phyloP scores from a whole-genome alignment of 73 alveolate species.

The Paramecium tetraurelia region DNA sequence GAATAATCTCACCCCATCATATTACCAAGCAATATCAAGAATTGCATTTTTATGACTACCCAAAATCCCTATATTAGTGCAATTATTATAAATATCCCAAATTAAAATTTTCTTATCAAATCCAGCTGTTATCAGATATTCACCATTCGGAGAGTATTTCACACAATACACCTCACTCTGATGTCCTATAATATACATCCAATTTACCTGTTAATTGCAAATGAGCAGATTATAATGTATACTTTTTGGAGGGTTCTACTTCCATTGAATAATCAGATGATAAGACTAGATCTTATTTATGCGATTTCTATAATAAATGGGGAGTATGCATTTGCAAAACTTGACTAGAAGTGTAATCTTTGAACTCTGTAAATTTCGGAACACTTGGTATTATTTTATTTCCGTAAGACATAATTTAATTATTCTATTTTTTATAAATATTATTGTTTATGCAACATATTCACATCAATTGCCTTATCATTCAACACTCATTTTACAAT shows the following conservation, averaged over 20 bases:
- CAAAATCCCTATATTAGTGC: constrained; percentile 69
- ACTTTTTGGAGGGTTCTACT: constrained; percentile 27
- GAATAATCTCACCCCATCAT: constrained; percentile 65
- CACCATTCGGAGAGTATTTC: constrained; percentile 78
- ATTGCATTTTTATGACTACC: constrained; percentile 79
- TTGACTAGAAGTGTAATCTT: constrained; percentile 1
- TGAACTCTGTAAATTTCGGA: constrained; percentile 20
- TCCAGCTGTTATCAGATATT: constrained; percentile 78
- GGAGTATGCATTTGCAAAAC: constrained; percentile 32
- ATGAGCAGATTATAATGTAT: constrained; percentile 11
- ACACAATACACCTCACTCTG: constrained; percentile 74
- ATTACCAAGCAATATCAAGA: constrained; percentile 72
- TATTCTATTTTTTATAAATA: neutral
- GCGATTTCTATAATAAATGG: neutral
- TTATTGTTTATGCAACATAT: neutral
- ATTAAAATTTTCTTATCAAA: constrained; percentile 72
- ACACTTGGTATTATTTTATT: constrained; percentile 29
- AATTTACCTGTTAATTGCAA: neutral
- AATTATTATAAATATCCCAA: constrained; percentile 81
- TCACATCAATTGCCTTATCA: neutral
- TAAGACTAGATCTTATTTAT: neutral
- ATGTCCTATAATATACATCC: constrained; percentile 62
- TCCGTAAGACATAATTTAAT: neutral
- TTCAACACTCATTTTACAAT: neutral
- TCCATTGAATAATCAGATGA: neutral